These are phyloP conservation scores for Sphagnum magellanicum DNA, from an alignment of 228 moss, liverwort and hornwort genomes.

Conservation along the genomic window DNA sequence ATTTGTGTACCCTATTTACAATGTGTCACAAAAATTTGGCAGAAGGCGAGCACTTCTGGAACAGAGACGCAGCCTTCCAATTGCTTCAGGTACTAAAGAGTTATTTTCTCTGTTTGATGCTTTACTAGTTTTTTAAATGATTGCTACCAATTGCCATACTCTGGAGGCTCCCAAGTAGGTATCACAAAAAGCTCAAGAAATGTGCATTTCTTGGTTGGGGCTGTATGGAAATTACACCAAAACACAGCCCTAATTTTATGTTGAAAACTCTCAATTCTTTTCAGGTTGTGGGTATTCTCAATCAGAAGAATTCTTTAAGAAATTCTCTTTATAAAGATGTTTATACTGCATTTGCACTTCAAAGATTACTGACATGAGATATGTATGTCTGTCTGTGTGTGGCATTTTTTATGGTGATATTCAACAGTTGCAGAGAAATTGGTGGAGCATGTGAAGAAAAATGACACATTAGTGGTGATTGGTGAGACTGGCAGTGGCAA, in stretches of 20 bases:
- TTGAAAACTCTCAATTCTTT: background rate
- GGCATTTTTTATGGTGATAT: background rate
- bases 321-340: background rate
- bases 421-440: conserved; percentile 65
- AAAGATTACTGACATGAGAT: background rate
- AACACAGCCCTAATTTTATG: background rate
- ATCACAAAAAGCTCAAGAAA: background rate
- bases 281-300: background rate
- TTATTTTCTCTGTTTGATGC: background rate
- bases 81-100: conserved; percentile 56
- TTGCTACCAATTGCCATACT: background rate
- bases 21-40: background rate
- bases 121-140: background rate
- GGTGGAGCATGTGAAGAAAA: conserved; percentile 61
- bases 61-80: conserved; percentile 76
- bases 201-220: background rate
- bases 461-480: conserved; percentile 79
- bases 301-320: background rate
- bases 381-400: too few relatives aligned
- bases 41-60: conserved; percentile 48
- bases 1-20: too few relatives aligned
- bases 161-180: background rate
- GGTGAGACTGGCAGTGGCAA: conserved; percentile 98
- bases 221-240: background rate
- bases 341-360: background rate